phyloP scores from a whole-genome alignment of 768 basidiomycete genomes.

The Trametes cubensis region DNA sequence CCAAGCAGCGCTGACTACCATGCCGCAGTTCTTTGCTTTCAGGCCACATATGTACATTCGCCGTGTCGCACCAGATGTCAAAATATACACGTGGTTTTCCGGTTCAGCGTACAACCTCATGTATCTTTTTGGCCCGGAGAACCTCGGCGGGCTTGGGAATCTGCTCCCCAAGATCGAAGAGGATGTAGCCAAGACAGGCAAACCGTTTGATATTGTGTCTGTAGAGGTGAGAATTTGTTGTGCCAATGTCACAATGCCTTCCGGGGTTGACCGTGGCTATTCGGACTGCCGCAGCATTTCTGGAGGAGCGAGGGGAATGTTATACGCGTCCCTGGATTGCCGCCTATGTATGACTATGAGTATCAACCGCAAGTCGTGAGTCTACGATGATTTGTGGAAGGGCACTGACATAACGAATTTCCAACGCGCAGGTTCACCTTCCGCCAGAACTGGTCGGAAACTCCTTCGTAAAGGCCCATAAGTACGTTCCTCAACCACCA shows the following conservation, averaged over 20 bases:
- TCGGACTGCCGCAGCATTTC: background rate
- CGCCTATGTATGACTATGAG: conserved; percentile 19
- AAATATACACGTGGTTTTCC: conserved; percentile 3
- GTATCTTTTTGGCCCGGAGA: conserved; percentile 13
- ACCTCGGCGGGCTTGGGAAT: conserved; percentile 12
- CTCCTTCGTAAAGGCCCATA: conserved; percentile 4
- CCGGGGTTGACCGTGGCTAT: too few relatives aligned
- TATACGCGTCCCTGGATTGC: conserved; percentile 4
- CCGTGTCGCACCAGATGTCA: conserved; percentile 1
- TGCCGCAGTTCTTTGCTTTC: background rate
- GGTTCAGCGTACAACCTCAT: conserved; percentile 4
- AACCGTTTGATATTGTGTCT: background rate
- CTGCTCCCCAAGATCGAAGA: background rate
- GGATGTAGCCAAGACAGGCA: conserved; percentile 2
- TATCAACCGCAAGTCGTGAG: conserved; percentile 9
- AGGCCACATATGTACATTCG: background rate
- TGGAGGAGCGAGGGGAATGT: conserved; percentile 1
- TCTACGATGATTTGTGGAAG: background rate
- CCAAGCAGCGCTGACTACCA: background rate
- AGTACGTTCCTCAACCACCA: background rate
- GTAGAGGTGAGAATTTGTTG: background rate
- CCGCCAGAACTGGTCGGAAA: conserved; percentile 1
- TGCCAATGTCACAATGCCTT: too few relatives aligned
- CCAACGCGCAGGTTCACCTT: background rate
- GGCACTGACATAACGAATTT: too few relatives aligned